Evolutionary conservation across 352 stramenopile species (phyloP), one percentile per base, ranked within the genome.

Genomic region (Aphanomyces euteiches): DNA sequence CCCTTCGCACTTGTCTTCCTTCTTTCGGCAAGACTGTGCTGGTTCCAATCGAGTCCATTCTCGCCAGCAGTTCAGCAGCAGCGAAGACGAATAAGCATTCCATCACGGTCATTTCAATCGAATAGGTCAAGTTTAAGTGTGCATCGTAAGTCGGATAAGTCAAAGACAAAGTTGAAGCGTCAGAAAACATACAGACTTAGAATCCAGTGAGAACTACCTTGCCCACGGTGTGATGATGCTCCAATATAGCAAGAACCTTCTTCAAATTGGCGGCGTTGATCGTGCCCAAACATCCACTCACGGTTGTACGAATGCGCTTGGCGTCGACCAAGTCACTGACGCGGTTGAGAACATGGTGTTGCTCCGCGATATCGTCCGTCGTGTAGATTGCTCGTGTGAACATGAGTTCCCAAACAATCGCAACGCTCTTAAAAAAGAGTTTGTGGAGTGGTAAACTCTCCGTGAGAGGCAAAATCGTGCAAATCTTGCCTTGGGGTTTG

Each of bases 331-430:
- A 53, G 13, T 15, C 45, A 53, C 45, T 53, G 45, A 53, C 45
- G 13, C n/a, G 45, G 45, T 53, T 53, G 13, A 53, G 45, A 15
- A 53, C 1, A 53, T 53, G 45, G 45, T 53, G 15, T 38, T 69
- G 63, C 40, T 69, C 36, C 1, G 7, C 17, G 28, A 66, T 65
- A 40, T 45, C 28, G 43, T 69, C 63, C 7, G 36, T 63, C 10
- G 15, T 65, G 63, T 65, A 69, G 15, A 69, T 64, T 8, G 63
- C 36, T 28, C 63, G 28, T 2, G 63, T 65, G 40, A 69, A 69
- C 63, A 72, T 72, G 41, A 67, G 36, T 34, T 47, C 17, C 41
- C 21, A 73, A n/a, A 17, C 37, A 21, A 21, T 7, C 47, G 38
- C 48, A 12, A 50, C 34, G 48, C 53, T 67, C 56, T 50, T 69